Evolutionary conservation across 1,139 yeast species (phyloP).

Genomic region (Entelexis paramagnoliae): DNA sequence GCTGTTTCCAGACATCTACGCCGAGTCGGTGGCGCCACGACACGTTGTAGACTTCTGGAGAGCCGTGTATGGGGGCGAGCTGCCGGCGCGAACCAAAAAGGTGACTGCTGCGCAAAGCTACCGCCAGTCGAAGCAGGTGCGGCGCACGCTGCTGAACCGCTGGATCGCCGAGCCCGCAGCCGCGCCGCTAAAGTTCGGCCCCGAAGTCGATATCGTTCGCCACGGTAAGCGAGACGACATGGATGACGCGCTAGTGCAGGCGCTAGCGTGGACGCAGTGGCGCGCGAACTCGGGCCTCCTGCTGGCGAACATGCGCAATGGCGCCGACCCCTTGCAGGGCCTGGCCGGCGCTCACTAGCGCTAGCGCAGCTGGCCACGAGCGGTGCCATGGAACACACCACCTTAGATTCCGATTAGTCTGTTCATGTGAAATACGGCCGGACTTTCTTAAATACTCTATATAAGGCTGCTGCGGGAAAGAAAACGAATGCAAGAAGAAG

Average conservation of each 20-base stretch:
- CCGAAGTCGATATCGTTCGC: not conserved
- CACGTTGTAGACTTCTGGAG: slow-evolving; percentile 28
- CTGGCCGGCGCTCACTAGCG: not conserved
- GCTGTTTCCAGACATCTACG: slow-evolving; percentile 13
- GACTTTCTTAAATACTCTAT: too few species aligned
- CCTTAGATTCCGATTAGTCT: too few species aligned
- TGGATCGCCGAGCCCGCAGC: slow-evolving; percentile 22
- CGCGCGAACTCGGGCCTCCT: slow-evolving; percentile 24
- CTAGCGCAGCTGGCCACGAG: too few species aligned
- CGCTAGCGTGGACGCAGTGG: slow-evolving; percentile 45
- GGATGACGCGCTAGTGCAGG: slow-evolving; percentile 51
- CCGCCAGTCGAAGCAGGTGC: slow-evolving; percentile 17
- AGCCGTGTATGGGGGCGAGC: not conserved
- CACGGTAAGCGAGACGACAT: slow-evolving; percentile 48
- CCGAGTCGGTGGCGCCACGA: slow-evolving; percentile 28
- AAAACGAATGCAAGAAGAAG: not conserved
- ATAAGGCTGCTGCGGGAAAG: too few species aligned
- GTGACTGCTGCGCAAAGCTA: slow-evolving; percentile 17
- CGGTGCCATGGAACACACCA: too few species aligned
- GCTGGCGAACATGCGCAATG: not conserved
- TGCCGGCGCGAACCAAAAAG: slow-evolving; percentile 21
- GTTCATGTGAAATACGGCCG: too few species aligned
- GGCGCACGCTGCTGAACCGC: slow-evolving; percentile 21
- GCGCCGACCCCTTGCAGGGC: not conserved
- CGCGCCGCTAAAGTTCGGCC: slow-evolving; percentile 14